phyloP scores from a whole-genome alignment of 805 yeast genomes.

The Myxozyma kluyveri region DNA sequence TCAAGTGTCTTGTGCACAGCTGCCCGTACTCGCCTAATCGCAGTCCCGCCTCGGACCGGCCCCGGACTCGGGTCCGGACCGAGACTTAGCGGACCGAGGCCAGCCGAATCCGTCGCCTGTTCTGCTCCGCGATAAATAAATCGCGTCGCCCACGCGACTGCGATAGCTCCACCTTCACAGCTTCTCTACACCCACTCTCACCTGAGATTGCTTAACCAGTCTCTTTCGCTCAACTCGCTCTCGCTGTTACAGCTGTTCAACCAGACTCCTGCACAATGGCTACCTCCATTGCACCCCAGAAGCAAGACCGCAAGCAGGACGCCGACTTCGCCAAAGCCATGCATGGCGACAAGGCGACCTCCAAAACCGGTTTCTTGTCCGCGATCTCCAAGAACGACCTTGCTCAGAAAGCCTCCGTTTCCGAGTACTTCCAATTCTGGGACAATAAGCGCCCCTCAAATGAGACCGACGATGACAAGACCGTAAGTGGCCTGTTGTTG shows the following conservation, averaged over 20 bases:
- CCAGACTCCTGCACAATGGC: conserved; percentile 9
- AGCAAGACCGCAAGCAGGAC: conserved; percentile 42
- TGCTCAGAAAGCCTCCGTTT: conserved; percentile 79
- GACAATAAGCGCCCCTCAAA: conserved; percentile 76
- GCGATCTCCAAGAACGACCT: conserved; percentile 70
- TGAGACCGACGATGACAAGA: conserved; percentile 57
- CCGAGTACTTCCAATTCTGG: conserved; percentile 95
- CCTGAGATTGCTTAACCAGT: not conserved
- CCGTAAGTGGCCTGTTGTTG: conserved; percentile 18
- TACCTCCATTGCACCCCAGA: conserved; percentile 17
- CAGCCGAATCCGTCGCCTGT: not conserved
- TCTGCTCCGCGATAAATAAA: not conserved
- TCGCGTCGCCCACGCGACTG: not conserved
- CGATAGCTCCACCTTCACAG: not conserved
- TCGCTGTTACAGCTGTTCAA: not conserved
- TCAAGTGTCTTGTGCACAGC: no score
- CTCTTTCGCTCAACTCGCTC: not conserved
- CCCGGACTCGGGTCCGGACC: not conserved
- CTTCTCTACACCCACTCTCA: not conserved
- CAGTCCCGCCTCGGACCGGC: not conserved
- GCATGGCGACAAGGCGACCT: conserved; percentile 72
- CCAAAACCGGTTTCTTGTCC: conserved; percentile 71
- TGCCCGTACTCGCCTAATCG: no score
- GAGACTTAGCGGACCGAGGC: not conserved
- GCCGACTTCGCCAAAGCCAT: conserved; percentile 75